A percentile compares a stretch with the other conserved stretches of the same genome.
These are phyloP conservation scores for Omphalotus guepiniiformis DNA, from an alignment of 768 basidiomycete genomes.

Conservation along the genomic window DNA sequence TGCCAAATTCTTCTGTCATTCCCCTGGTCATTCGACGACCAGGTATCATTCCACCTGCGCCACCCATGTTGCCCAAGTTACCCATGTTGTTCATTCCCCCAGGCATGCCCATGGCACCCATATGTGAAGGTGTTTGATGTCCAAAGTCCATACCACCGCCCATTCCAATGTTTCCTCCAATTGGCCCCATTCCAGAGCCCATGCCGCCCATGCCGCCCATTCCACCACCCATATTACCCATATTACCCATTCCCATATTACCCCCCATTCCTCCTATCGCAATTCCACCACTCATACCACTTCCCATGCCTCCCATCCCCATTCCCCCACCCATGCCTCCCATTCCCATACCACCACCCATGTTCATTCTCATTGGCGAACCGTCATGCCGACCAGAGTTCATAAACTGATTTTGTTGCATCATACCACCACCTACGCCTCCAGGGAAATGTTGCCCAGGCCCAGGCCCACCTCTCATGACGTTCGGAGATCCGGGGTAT, in stretches of 20 bases:
- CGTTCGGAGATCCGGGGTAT: slow-evolving; percentile 30
- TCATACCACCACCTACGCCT: not conserved
- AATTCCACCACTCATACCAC: slow-evolving; percentile 19
- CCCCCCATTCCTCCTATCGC: slow-evolving; percentile 26
- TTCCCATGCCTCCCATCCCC: slow-evolving; percentile 24
- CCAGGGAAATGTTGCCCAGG: slow-evolving; percentile 18
- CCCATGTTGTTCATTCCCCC: slow-evolving; percentile 28
- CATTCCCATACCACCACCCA: slow-evolving; percentile 13
- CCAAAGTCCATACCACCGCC: slow-evolving; percentile 19
- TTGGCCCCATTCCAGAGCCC: slow-evolving; percentile 26
- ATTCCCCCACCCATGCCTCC: slow-evolving; percentile 20
- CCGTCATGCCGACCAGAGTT: slow-evolving; percentile 16
- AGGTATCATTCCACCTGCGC: slow-evolving; percentile 24
- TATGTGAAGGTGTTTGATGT: slow-evolving; percentile 20
- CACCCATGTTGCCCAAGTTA: slow-evolving; percentile 16
- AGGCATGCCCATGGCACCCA: slow-evolving; percentile 4
- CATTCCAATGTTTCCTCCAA: slow-evolving; percentile 23
- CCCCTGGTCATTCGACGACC: slow-evolving; percentile 4
- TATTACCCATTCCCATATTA: slow-evolving; percentile 26
- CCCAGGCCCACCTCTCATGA: slow-evolving; percentile 24
- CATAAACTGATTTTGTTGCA: slow-evolving; percentile 13
- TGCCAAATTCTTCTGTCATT: slow-evolving; percentile 6
- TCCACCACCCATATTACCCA: slow-evolving; percentile 18
- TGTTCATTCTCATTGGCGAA: slow-evolving; percentile 24
- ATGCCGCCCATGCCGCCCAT: slow-evolving; percentile 17